Evolutionary conservation across 2,329 filamentous ascomycete genomes (phyloP).

Genomic region (Stachybotrys elegans): DNA sequence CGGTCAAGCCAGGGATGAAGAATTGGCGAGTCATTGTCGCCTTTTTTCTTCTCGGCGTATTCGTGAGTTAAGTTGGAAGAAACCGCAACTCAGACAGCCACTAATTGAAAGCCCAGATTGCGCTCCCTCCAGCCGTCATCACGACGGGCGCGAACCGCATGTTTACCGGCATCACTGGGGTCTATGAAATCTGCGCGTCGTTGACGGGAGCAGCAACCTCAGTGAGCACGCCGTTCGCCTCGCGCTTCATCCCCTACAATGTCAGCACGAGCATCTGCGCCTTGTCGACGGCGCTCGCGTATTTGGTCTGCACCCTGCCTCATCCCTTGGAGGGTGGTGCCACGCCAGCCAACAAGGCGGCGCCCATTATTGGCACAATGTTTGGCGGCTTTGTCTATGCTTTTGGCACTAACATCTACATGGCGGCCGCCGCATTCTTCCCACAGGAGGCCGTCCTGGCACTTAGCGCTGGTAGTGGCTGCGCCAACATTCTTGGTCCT

Average conservation of each 20-base stretch:
- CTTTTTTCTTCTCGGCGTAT: no score
- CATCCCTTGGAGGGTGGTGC: not conserved
- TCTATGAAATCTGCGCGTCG: not conserved
- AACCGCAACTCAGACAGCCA: no score
- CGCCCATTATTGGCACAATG: not conserved
- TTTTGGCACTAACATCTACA: not conserved
- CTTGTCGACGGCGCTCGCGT: not conserved
- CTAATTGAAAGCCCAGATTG: no score
- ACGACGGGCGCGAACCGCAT: not conserved
- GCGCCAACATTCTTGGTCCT: not conserved
- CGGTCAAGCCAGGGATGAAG: no score
- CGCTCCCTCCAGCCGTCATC: not conserved
- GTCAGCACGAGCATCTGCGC: not conserved
- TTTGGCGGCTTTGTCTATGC: not conserved
- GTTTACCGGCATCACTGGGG: not conserved
- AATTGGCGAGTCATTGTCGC: no score
- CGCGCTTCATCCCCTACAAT: not conserved
- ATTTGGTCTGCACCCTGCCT: not conserved
- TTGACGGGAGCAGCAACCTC: not conserved
- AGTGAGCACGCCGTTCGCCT: not conserved
- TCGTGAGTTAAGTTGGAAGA: no score
- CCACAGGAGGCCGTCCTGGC: not conserved
- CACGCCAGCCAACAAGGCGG: not conserved
- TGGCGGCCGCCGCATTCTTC: not conserved
- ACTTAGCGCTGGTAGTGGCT: not conserved